Conservation (phyloP, 2,329 filamentous ascomycete species). For the Cladosporium sp. region DNA sequence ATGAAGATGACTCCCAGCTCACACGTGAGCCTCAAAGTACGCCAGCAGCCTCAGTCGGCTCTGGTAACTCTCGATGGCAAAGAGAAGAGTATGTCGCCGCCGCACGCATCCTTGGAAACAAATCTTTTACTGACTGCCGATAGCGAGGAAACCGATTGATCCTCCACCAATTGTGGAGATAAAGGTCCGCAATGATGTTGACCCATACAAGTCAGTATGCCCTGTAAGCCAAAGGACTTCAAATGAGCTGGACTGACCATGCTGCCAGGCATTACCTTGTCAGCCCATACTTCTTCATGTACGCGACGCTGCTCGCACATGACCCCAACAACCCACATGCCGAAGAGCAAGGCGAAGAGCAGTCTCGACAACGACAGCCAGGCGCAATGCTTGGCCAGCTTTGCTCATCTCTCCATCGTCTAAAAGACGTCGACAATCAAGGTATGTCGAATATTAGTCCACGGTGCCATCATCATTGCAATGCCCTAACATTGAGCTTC, state of each 20-base stretch:
- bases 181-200: slow-evolving; percentile 53
- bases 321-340: slow-evolving; percentile 18
- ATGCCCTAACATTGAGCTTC: slow-evolving; percentile 8
- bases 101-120: slow-evolving; percentile 1
- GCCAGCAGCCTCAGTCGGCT: slow-evolving; percentile 67
- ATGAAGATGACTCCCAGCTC: slow-evolving; percentile 21
- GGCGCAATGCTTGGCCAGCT: slow-evolving; percentile 59
- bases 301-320: slow-evolving; percentile 51
- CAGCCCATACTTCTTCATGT: slow-evolving; percentile 66
- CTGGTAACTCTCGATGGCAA: slow-evolving; percentile 67
- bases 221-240: neutral
- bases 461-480: neutral
- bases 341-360: slow-evolving; percentile 25
- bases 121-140: slow-evolving; percentile 17
- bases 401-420: slow-evolving; percentile 76
- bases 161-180: slow-evolving; percentile 83
- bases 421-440: slow-evolving; percentile 74
- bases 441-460: slow-evolving; percentile 38
- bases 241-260: neutral
- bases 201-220: slow-evolving; percentile 19
- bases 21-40: slow-evolving; percentile 56
- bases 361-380: slow-evolving; percentile 6
- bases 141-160: slow-evolving; percentile 83
- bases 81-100: slow-evolving; percentile 63
- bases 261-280: slow-evolving; percentile 58